Conservation (phyloP, 805 yeast genomes). For the Lipomyces spencermartinsiae region DNA sequence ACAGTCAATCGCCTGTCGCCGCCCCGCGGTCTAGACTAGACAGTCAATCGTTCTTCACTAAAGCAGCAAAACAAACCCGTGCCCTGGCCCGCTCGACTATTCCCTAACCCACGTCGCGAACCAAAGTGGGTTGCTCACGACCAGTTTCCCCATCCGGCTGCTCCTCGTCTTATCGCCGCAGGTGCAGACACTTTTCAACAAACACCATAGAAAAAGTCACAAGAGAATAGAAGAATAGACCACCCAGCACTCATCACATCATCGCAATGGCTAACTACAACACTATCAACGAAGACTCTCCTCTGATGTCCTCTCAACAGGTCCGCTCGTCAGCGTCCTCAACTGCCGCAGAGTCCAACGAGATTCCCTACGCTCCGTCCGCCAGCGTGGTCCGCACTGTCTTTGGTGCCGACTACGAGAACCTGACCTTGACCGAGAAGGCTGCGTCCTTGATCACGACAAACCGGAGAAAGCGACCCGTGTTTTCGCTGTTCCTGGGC, state of each 20-base stretch:
- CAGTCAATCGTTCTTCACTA: too few species aligned
- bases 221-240: too few species aligned
- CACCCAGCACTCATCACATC: too few species aligned
- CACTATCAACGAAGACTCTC: conserved; percentile 32
- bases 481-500: conserved; percentile 33
- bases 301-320: conserved; percentile 14
- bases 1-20: too few species aligned
- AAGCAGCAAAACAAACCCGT: too few species aligned
- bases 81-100: too few species aligned
- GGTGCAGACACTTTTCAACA: too few species aligned
- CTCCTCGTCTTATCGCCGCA: neutral
- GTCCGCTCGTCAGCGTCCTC: conserved; percentile 5
- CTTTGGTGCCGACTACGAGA: conserved; percentile 30
- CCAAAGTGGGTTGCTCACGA: neutral
- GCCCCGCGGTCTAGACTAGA: too few species aligned
- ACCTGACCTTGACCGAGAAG: conserved; percentile 33
- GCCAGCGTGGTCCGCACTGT: conserved; percentile 31
- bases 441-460: conserved; percentile 36
- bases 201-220: too few species aligned
- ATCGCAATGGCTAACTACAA: conserved; percentile 34
- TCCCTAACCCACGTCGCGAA: neutral
- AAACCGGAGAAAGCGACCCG: conserved; percentile 38
- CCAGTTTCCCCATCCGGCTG: neutral
- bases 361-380: conserved; percentile 24
- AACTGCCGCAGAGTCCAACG: conserved; percentile 13